These are phyloP conservation scores for Sporisorium sorghi DNA, from an alignment of 1,284 basidiomycete species.

Conservation along the genomic window DNA sequence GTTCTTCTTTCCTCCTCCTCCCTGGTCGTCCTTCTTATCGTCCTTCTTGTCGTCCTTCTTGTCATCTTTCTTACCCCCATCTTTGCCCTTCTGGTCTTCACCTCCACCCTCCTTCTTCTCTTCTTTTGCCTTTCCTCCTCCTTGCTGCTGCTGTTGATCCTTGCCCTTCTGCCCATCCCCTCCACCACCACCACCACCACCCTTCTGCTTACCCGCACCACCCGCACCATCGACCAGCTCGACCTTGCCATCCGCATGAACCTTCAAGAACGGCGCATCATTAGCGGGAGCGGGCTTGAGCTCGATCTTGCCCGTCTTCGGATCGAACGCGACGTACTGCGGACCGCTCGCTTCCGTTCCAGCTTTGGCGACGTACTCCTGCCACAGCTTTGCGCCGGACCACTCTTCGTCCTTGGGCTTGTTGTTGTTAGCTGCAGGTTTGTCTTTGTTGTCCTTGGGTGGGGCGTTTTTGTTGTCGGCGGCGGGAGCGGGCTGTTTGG, in stretches of 20 bases:
- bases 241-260: conserved; percentile 29
- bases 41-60: conserved; percentile 9
- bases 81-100: conserved; percentile 4
- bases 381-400: conserved; percentile 32
- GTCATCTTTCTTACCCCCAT: not conserved
- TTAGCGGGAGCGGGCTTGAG: conserved; percentile 22
- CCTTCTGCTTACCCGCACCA: conserved; percentile 3
- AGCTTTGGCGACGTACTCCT: conserved; percentile 22
- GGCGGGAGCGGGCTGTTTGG: conserved; percentile 3
- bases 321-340: conserved; percentile 38
- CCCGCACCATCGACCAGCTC: conserved; percentile 22
- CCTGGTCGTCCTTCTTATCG: conserved; percentile 9
- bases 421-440: conserved; percentile 1
- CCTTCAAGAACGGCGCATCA: conserved; percentile 31
- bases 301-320: conserved; percentile 33
- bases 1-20: conserved; percentile 1
- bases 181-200: not conserved
- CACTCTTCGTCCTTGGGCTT: conserved; percentile 18
- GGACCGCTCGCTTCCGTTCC: conserved; percentile 3
- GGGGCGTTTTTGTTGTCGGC: not conserved
- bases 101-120: conserved; percentile 16
- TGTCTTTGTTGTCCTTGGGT: conserved; percentile 9
- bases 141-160: conserved; percentile 4
- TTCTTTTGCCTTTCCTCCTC: conserved; percentile 7
- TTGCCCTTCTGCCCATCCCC: conserved; percentile 2